Conservation (phyloP, 371 early-diverging fungal species). For the Mortierella sp. region DNA sequence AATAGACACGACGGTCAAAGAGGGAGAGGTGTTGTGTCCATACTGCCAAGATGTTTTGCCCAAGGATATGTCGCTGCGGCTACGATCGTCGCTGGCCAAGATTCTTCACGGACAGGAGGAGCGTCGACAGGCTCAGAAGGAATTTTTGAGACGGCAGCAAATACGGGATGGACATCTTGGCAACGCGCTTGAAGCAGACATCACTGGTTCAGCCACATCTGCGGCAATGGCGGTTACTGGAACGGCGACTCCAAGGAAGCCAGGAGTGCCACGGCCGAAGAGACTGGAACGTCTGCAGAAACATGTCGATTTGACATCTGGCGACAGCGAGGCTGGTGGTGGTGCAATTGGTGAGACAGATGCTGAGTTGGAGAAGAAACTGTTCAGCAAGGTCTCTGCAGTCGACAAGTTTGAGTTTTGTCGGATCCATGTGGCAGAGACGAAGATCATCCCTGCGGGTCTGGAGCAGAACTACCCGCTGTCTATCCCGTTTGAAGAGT, state of each 20-base stretch:
- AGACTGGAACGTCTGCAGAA: constrained; percentile 1
- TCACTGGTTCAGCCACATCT: not conserved
- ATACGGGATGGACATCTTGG: not conserved
- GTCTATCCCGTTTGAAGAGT: constrained; percentile 58
- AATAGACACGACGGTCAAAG: not conserved
- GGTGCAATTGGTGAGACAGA: not conserved
- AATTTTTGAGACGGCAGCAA: not conserved
- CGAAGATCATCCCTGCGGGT: constrained; percentile 62
- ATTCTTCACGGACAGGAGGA: constrained; percentile 4
- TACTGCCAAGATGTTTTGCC: constrained; percentile 50
- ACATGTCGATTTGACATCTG: not conserved
- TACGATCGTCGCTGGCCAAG: constrained; percentile 25
- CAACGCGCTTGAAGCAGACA: too few species aligned
- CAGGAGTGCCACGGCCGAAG: not conserved
- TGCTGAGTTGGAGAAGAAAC: not conserved
- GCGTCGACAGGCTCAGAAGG: constrained; percentile 5
- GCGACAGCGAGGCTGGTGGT: not conserved
- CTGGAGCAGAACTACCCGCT: constrained; percentile 58
- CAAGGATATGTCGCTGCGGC: constrained; percentile 19
- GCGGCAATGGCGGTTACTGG: not conserved
- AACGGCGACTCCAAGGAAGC: not conserved
- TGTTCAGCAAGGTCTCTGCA: constrained; percentile 13
- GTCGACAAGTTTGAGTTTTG: constrained; percentile 63
- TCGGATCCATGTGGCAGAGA: constrained; percentile 64
- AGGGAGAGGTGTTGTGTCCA: constrained; percentile 27